Evolutionary conservation across 371 early-diverging fungal species (phyloP).

Genomic region (Actinomortierella ambigua): DNA sequence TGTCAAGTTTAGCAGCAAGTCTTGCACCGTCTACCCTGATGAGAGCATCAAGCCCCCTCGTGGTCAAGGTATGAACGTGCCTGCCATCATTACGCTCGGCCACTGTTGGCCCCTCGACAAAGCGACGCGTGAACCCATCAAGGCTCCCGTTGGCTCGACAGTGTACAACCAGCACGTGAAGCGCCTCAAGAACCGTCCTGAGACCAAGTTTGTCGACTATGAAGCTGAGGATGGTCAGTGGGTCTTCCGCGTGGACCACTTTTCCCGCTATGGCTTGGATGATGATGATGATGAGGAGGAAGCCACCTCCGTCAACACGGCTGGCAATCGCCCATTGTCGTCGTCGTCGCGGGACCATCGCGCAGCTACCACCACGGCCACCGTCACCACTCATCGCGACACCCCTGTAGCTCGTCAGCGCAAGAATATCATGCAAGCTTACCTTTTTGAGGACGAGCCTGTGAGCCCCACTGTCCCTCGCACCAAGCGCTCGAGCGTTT

Average conservation of each 20-base stretch:
- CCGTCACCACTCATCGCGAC: slow-evolving; percentile 15
- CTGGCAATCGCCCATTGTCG: neutral
- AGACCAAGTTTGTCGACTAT: slow-evolving; percentile 82
- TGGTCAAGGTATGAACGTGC: slow-evolving; percentile 89
- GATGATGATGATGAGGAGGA: slow-evolving; percentile 48
- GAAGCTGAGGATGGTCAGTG: slow-evolving; percentile 77
- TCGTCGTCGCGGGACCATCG: too few species aligned
- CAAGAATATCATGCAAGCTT: slow-evolving; percentile 24
- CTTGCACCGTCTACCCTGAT: slow-evolving; percentile 84
- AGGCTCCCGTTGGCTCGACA: slow-evolving; percentile 70
- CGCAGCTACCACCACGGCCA: neutral
- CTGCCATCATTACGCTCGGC: slow-evolving; percentile 79
- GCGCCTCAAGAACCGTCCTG: slow-evolving; percentile 66
- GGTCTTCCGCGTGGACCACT: slow-evolving; percentile 89
- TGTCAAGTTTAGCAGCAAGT: slow-evolving; percentile 71
- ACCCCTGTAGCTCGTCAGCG: slow-evolving; percentile 23
- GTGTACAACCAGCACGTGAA: slow-evolving; percentile 68
- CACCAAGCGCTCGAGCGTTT: slow-evolving; percentile 31
- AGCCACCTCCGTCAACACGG: neutral
- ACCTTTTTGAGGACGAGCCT: slow-evolving; percentile 20
- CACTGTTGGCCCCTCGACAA: slow-evolving; percentile 85
- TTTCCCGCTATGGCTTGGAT: slow-evolving; percentile 77
- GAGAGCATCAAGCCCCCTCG: slow-evolving; percentile 76
- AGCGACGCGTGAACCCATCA: slow-evolving; percentile 69
- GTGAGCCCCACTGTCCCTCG: slow-evolving; percentile 10